Evolutionary conservation across 192 early-diverging fungal genomes (phyloP).

Genomic region (Coemansia sp.): DNA sequence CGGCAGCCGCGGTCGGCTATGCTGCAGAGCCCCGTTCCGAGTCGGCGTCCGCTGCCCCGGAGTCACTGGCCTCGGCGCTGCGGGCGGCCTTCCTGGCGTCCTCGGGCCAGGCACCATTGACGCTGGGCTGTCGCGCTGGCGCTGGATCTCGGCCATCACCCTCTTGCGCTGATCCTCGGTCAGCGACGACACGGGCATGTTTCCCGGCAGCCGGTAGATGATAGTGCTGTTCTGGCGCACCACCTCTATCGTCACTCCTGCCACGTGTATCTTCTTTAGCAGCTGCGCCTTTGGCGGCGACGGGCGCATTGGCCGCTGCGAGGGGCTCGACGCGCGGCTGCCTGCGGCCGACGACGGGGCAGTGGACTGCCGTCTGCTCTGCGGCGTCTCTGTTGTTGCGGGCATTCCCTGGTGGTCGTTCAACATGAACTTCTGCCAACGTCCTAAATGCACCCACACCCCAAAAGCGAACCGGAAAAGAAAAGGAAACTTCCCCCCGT

Average conservation of each 20-base stretch:
- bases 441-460: too few species aligned
- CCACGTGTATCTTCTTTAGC: slow-evolving; percentile 30
- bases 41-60: neutral
- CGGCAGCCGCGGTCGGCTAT: slow-evolving; percentile 16
- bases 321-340: too few species aligned
- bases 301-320: too few species aligned
- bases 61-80: neutral
- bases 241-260: slow-evolving; percentile 40
- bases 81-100: neutral
- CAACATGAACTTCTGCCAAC: too few species aligned
- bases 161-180: slow-evolving; percentile 34
- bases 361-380: too few species aligned
- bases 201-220: slow-evolving; percentile 42
- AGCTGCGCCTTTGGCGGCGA: too few species aligned
- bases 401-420: too few species aligned
- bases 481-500: too few species aligned
- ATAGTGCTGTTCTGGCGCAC: slow-evolving; percentile 40
- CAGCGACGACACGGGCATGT: slow-evolving; percentile 46
- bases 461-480: too few species aligned
- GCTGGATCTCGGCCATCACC: slow-evolving; percentile 49
- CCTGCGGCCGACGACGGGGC: too few species aligned
- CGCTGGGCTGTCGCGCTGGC: slow-evolving; percentile 14
- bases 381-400: too few species aligned
- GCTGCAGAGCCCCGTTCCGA: neutral
- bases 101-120: neutral